These are phyloP conservation scores for Cercospora sp. DNA, from an alignment of 2,329 filamentous ascomycete species.

Conservation along the genomic window DNA sequence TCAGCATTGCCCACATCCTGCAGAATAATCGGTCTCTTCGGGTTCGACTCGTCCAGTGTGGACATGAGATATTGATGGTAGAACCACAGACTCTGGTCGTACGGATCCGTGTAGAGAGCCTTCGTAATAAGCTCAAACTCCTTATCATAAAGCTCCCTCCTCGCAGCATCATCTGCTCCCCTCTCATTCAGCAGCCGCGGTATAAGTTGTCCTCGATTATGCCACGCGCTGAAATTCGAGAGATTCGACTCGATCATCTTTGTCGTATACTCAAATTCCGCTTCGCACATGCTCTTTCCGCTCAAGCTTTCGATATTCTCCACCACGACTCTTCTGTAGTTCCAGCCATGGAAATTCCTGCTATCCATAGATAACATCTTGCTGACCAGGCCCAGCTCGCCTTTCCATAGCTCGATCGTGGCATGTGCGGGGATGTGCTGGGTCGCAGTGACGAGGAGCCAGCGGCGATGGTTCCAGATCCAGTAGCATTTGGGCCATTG, in stretches of 20 bases:
- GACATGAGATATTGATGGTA: conserved; percentile 88
- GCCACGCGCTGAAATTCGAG: conserved; percentile 97
- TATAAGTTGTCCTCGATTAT: conserved; percentile 83
- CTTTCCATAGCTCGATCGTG: conserved; percentile 73
- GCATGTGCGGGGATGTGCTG: conserved; percentile 57
- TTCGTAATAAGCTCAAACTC: conserved; percentile 76
- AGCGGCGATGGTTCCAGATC: conserved; percentile 96
- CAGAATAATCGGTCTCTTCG: conserved; percentile 56
- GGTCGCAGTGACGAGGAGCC: conserved; percentile 75
- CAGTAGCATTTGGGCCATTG: conserved; percentile 97
- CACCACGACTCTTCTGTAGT: conserved; percentile 80
- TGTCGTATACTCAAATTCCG: conserved; percentile 86
- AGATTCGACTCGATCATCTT: conserved; percentile 82
- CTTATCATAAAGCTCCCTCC: conserved; percentile 70
- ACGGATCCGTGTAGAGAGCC: conserved; percentile 83
- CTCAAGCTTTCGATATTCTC: conserved; percentile 66
- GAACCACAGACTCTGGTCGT: conserved; percentile 96
- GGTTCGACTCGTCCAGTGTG: conserved; percentile 57
- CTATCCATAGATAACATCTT: conserved; percentile 88
- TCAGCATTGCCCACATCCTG: conserved; percentile 63
- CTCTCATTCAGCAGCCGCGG: conserved; percentile 72
- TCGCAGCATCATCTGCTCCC: conserved; percentile 60
- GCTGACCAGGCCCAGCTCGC: conserved; percentile 76
- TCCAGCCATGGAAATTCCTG: conserved; percentile 96
- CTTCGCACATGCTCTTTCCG: conserved; percentile 61